phyloP scores from a whole-genome alignment of 257 asterid species.

The Ilex aquifolium region DNA sequence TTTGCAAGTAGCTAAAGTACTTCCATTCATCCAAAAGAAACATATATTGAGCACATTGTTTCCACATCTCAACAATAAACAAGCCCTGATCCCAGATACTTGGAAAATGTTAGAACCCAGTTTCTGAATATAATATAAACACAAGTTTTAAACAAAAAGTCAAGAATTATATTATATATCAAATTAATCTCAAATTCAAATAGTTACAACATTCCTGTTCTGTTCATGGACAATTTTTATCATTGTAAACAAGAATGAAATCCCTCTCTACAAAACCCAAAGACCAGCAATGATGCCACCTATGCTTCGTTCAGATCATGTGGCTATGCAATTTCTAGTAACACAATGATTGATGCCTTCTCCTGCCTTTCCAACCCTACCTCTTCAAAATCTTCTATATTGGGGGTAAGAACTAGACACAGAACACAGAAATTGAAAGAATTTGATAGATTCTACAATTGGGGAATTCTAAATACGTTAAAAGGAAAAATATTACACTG shows the following conservation, averaged over 20 bases:
- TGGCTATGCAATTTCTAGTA: slow-evolving; percentile 16
- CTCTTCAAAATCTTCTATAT: slow-evolving; percentile 23
- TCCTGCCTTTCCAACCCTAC: slow-evolving; percentile 23
- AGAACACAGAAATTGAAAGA: slow-evolving; percentile 17
- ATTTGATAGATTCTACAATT: slow-evolving; percentile 22
- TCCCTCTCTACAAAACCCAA: slow-evolving; percentile 26
- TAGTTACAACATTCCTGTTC: slow-evolving; percentile 20
- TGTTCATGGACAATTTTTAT: slow-evolving; percentile 13
- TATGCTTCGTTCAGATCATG: slow-evolving; percentile 21
- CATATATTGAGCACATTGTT: too few species aligned
- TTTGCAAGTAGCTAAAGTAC: too few species aligned
- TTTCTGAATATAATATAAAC: too few species aligned
- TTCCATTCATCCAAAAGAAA: too few species aligned
- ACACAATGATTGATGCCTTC: slow-evolving; percentile 18
- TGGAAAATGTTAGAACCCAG: too few species aligned
- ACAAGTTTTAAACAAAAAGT: too few species aligned
- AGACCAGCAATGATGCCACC: slow-evolving; percentile 21
- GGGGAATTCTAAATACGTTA: slow-evolving; percentile 29
- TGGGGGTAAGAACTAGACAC: slow-evolving; percentile 15
- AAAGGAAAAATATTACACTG: slow-evolving; percentile 40
- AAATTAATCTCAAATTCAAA: slow-evolving; percentile 2
- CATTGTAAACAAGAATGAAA: slow-evolving; percentile 21
- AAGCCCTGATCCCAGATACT: too few species aligned
- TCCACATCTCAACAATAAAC: too few species aligned
- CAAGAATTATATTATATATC: too few species aligned